Percentiles rank a stretch among this genome's conserved stretches.
Conservation (phyloP, 1,284 basidiomycete species). For the Cryptococcus floricola region DNA sequence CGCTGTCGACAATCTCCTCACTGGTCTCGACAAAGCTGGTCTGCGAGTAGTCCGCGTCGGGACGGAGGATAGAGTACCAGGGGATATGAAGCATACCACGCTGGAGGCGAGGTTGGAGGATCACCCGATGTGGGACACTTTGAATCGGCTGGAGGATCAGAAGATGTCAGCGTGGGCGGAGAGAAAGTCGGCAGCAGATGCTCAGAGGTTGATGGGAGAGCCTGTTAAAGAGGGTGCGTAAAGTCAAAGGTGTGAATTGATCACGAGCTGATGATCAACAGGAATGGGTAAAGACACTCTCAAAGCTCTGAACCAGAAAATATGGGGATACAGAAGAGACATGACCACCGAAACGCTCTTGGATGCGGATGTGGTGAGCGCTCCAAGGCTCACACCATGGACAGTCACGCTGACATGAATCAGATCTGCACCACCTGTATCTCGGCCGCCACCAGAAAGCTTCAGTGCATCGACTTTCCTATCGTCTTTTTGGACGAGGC, state of each 20-base stretch:
- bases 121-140: slow-evolving; percentile 58
- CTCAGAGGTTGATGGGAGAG: not conserved
- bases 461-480: slow-evolving; percentile 72
- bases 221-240: not conserved
- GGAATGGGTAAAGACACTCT: not conserved
- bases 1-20: slow-evolving; percentile 88
- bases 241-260: not conserved
- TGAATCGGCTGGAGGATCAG: slow-evolving; percentile 17
- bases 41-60: slow-evolving; percentile 76
- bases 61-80: slow-evolving; percentile 59
- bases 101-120: slow-evolving; percentile 63
- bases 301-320: not conserved
- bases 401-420: not conserved
- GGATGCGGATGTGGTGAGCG: slow-evolving; percentile 68
- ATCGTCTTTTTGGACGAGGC: slow-evolving; percentile 93
- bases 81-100: slow-evolving; percentile 59
- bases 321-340: not conserved
- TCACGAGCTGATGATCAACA: not conserved
- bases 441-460: slow-evolving; percentile 57
- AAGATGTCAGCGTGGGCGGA: not conserved
- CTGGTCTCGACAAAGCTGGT: slow-evolving; percentile 58
- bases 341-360: slow-evolving; percentile 55
- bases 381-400: not conserved
- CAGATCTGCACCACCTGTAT: slow-evolving; percentile 82
- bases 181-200: not conserved